Base-by-base conservation (phyloP, 1,139 yeast genomes). In the Pichia kudriavzevii region DNA sequence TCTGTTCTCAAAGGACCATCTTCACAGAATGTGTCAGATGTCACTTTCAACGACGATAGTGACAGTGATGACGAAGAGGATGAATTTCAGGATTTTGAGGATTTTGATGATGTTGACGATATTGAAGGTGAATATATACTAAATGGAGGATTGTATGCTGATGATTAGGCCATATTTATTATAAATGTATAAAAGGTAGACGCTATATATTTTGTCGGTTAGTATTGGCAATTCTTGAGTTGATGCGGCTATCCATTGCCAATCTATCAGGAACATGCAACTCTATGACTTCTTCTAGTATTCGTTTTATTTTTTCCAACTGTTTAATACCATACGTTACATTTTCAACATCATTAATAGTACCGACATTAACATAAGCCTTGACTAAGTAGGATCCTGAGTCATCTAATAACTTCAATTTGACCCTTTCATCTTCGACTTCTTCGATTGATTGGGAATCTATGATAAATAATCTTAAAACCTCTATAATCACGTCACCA, bases 201-300 rank as follows among this genome's bases (percentile, higher is more conserved):
- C 9, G 18, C 11, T 18, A 14, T 22, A 16, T 32, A 21, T 26
- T 18, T 12, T 32, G 21, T 13, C 13, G 15, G 14, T 30, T 36
- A n/a, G 23, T 23, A 11, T 37, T 28, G 10, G 46, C 55, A 26
- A 55, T 47, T 31, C 46, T 49, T 5, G 59, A 58, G 43, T 50
- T 63, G 30, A 74, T 64, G 48, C 94, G 66, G 4, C 87, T 72
- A 55, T 87, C 95, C 84, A 85, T 83, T 28, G 67, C 66, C 55
- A 73, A 76, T 46, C 95, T 64, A 52, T 83, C 94, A 2, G 95
- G 94, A 26, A 81, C 71, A 26, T 66, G 73, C 34, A 87, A 63
- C 34, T 75, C 73, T 13, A 87, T 67, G 38, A 85, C 62, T 11
- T 85, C 87, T 38, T 68, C 63, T 42, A 87, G 61, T 37, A 76